Evolutionary conservation across 2,329 filamentous ascomycete species (phyloP).

Genomic region (Cladosporium velox): DNA sequence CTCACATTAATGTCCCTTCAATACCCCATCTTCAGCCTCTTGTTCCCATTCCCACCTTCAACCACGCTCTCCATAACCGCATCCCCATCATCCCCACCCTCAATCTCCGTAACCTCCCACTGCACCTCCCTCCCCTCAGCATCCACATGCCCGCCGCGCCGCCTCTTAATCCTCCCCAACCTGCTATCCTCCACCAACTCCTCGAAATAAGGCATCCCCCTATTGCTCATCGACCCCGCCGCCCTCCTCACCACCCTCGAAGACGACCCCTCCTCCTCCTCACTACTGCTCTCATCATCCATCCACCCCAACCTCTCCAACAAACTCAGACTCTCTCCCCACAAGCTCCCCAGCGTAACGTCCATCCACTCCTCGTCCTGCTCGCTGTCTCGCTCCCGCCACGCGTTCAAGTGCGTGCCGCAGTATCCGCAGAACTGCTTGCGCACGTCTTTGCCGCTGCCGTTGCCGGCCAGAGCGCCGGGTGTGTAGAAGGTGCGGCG

Average conservation of each 20-base stretch:
- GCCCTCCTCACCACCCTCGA: background rate
- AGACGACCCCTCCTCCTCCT: conserved; percentile 10
- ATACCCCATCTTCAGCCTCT: conserved; percentile 27
- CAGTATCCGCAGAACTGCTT: conserved; percentile 91
- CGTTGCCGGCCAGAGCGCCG: conserved; percentile 56
- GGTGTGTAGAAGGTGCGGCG: conserved; percentile 48
- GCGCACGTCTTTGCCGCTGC: conserved; percentile 51
- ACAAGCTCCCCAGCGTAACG: conserved; percentile 76
- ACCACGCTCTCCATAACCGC: conserved; percentile 6
- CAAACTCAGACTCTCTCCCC: conserved; percentile 68
- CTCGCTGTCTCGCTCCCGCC: conserved; percentile 52
- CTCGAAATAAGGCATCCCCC: conserved; percentile 84
- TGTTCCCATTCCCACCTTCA: conserved; percentile 21
- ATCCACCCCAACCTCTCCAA: conserved; percentile 74
- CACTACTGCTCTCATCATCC: conserved; percentile 38
- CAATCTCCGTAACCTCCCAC: conserved; percentile 79
- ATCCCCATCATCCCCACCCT: conserved; percentile 22
- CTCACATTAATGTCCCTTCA: background rate
- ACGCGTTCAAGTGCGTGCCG: conserved; percentile 80
- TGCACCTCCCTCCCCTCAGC: conserved; percentile 70
- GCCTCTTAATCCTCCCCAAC: conserved; percentile 67
- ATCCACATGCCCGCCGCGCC: conserved; percentile 60
- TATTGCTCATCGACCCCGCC: conserved; percentile 30
- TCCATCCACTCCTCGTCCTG: conserved; percentile 66
- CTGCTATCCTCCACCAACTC: conserved; percentile 74